Evolutionary conservation across 495 filamentous ascomycete genomes (phyloP), one percentile per base, ranked within the genome.

Genomic region (Aspergillus carlsbadensis): DNA sequence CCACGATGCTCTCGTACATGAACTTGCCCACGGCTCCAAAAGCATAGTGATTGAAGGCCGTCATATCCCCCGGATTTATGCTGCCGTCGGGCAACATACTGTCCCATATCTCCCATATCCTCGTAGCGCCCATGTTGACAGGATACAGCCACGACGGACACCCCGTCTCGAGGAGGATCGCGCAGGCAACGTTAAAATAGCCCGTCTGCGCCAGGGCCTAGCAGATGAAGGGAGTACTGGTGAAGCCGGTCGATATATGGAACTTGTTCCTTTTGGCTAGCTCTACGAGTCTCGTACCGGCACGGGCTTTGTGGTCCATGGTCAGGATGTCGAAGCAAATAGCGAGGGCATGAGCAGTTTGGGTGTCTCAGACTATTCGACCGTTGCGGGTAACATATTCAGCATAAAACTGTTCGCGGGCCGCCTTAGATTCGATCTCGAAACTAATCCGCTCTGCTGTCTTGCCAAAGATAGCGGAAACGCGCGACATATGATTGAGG

Each of bases 31-130:
- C 68, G 2, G 71, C 65, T 4, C 78, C 78, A 3, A 81, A 57
- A 0, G 77, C 75, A 54, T 81, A 79, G 54, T 79, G 76, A 42
- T 81, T 83, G 57, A 84, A 84, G 14, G 72, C 77, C 3, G 76
- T 80, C 81, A 84, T 83, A 21, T 70, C 45, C 1, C 78, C 79
- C 0, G 78, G 72, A 53, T 84, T 83, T 26, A 83, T 66, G 1
- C 64, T 65, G 3, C 80, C 79, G 58, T 83, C 70, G 0, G 76
- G 73, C 1, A 81, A 65, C 57, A 84, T 72, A 22, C 70, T 75
- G 54, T 84, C 76, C 81, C 81, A 83, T 6, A 81, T 68, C 65
- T 84, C 81, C 81, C 79, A 83, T 0, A 76, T 75, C 1, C 78
- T 81, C 0, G 81, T 84, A 0, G 73, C 80, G 6, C 72, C 74